Evolutionary conservation across 306 rosid genomes (phyloP), one percentile per base, ranked within the genome.

Genomic region (Cajanus cajan): DNA sequence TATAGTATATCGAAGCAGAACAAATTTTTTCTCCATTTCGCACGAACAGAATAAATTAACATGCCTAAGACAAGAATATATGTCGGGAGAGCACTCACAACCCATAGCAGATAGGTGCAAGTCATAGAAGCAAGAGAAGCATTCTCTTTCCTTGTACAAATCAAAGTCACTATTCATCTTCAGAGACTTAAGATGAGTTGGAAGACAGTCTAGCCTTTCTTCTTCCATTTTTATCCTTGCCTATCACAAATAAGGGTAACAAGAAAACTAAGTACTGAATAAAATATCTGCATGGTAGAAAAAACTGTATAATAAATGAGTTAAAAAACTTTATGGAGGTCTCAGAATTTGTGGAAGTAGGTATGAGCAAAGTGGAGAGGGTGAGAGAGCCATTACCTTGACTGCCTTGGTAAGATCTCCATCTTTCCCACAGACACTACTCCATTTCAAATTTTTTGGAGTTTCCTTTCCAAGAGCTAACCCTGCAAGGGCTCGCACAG

Each of bases 61-160:
- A 78, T 94, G 97, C 71, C 82, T 86, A 65, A 94, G 93, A 77
- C 98, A 94, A 78, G 98, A 90, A 82, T 79, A 94, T 73, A 74
- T 83, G 52, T 87, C 86, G 13, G 90, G 97, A 45, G 98, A 92
- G 84, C 97, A 94, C 76, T 86, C 78, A 82, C 98, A 92, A 66
- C 93, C 81, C 13, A 84, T 82, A 19, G 94, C 96, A 73, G 97
- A 92, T 71, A 92, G 80, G 80, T 94, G 90, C 73, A 94, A 86
- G 86, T 94, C 98, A 68, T 92, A 94, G 85, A 87, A 92, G 88
- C 98, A 94, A 71, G 89, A 82, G 81, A 78, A 90, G 51, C 98
- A 94, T 76, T 94, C 98, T 88, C 96, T 92, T 78, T 94, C 98
- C 39, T 78, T 82, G 61, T 80, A 59, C 78, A 84, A 68, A 81